Conservation (phyloP, 176 grass and related monocot species). For the Carex littledalei region DNA sequence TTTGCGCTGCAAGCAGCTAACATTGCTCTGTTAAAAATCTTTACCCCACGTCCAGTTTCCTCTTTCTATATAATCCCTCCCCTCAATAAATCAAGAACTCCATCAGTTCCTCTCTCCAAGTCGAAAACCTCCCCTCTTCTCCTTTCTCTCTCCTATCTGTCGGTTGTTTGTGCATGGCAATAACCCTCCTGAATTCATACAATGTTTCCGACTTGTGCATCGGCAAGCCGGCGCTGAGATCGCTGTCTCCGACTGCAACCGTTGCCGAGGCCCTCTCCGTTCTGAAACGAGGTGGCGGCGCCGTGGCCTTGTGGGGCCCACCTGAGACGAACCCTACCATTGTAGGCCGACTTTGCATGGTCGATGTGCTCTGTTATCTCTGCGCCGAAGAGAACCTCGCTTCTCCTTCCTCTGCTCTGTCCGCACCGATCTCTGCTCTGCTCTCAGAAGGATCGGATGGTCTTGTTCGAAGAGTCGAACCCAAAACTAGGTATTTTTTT, state of each 20-base stretch:
- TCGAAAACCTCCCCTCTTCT: background rate
- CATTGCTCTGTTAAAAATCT: too few relatives aligned
- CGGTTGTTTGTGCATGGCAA: conserved; percentile 44
- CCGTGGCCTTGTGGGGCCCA: conserved; percentile 41
- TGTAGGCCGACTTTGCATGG: conserved; percentile 39
- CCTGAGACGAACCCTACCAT: background rate
- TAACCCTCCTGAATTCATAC: conserved; percentile 32
- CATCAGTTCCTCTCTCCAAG: background rate
- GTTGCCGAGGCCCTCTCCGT: conserved; percentile 31
- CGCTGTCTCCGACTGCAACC: conserved; percentile 39
- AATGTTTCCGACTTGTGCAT: conserved; percentile 92
- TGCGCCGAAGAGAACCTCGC: conserved; percentile 31
- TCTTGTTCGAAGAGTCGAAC: conserved; percentile 35
- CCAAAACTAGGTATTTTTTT: conserved; percentile 32
- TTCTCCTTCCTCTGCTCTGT: conserved; percentile 35
- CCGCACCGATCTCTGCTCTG: conserved; percentile 37
- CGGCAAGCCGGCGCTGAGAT: conserved; percentile 64
- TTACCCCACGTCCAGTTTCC: background rate
- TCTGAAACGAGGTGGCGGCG: conserved; percentile 14
- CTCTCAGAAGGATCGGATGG: conserved; percentile 16
- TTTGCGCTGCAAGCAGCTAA: too few relatives aligned
- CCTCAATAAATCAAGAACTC: background rate
- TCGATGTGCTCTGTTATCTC: conserved; percentile 65
- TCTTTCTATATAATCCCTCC: background rate
- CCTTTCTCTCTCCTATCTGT: background rate